Percentiles rank a stretch among this genome's conserved stretches.
Evolutionary conservation across 2,329 filamentous ascomycete genomes (phyloP).

Genomic region (Scytalidium lignicola): DNA sequence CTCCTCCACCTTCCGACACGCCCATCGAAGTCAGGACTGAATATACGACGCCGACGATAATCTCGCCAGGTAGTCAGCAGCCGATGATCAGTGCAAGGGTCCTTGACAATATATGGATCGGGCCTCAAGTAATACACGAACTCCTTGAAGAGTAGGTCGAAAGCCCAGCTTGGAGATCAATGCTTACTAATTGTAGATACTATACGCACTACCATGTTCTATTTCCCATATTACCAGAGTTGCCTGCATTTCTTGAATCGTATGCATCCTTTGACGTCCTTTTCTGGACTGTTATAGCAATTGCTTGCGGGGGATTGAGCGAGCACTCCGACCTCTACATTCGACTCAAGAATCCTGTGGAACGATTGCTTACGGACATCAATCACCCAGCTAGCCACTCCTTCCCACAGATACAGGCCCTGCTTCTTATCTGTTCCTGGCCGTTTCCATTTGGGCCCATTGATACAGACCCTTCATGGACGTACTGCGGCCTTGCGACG

Average conservation of each 20-base stretch:
- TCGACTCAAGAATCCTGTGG: background rate
- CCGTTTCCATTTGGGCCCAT: background rate
- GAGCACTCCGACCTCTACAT: background rate
- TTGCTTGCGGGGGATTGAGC: background rate
- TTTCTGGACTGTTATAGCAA: background rate
- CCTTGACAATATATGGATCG: background rate
- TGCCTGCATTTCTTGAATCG: background rate
- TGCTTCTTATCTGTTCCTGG: slow-evolving; percentile 1
- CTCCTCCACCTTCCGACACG: no score
- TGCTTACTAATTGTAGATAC: background rate
- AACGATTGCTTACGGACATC: background rate
- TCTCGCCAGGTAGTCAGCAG: no score
- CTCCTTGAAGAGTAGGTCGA: background rate
- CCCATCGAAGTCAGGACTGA: no score
- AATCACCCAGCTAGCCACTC: background rate
- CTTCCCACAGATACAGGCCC: background rate
- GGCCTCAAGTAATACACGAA: background rate
- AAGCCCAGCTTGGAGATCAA: background rate
- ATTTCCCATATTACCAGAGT: background rate
- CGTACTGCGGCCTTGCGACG: background rate
- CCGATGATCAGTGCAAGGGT: no score
- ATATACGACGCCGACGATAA: no score
- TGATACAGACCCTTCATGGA: background rate
- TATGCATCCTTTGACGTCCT: background rate
- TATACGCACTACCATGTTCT: background rate